These are phyloP conservation scores for Antarctomyces pellizariae DNA, from an alignment of 495 filamentous ascomycete species.

Conservation along the genomic window DNA sequence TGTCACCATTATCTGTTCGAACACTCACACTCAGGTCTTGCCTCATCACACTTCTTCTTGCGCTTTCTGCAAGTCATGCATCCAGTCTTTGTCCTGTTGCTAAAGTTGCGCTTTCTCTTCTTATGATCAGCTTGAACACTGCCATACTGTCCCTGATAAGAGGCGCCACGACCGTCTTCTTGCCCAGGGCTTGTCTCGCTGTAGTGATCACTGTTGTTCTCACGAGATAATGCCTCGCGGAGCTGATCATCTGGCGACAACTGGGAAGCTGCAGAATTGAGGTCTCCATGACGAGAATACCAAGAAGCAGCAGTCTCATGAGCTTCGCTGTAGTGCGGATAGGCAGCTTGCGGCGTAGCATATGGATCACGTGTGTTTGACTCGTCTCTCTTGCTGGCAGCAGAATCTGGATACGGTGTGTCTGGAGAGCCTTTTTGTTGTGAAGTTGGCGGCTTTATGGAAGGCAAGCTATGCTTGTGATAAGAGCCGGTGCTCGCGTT, in stretches of 20 bases:
- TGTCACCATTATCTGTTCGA: background rate
- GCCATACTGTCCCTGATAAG: constrained; percentile 19
- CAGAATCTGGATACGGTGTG: no score
- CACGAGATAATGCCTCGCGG: constrained; percentile 18
- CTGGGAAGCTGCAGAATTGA: no score
- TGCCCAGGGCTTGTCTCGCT: constrained; percentile 23
- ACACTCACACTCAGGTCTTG: constrained; percentile 68
- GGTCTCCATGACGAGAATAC: constrained; percentile 17
- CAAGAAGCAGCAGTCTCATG: constrained; percentile 15
- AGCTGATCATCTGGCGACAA: constrained; percentile 23
- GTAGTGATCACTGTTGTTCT: constrained; percentile 20
- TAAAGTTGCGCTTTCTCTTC: constrained; percentile 71
- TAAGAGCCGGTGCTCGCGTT: constrained; percentile 10
- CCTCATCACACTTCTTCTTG: constrained; percentile 98
- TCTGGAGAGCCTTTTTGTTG: no score
- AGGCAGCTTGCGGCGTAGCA: constrained; percentile 12
- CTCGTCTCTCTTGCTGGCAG: no score
- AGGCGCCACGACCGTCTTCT: constrained; percentile 19
- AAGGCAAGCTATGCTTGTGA: constrained; percentile 14
- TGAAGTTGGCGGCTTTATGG: constrained; percentile 17
- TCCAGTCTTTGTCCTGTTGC: constrained; percentile 90
- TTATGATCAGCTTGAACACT: constrained; percentile 47
- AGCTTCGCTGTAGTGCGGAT: constrained; percentile 16
- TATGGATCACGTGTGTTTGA: constrained; percentile 21
- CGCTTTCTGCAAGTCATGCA: constrained; percentile 84